Evolutionary conservation across 2,329 filamentous ascomycete species (phyloP), one percentile per base, ranked within the genome.

Genomic region (Scortechinia acanthostroma): DNA sequence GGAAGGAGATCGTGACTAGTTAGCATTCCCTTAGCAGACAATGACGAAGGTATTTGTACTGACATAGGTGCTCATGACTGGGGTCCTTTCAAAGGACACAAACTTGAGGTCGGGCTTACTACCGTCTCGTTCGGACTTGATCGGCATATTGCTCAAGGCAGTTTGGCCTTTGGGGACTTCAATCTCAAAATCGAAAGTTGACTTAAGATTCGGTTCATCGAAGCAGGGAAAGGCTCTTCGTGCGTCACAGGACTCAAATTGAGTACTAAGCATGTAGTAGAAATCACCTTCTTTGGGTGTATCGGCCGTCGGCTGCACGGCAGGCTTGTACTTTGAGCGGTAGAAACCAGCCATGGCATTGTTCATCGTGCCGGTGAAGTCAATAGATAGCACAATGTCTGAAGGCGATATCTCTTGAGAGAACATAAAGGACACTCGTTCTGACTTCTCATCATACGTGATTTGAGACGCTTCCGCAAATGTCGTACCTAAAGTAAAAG

Each of bases 191-290:
- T 96, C 91, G 58, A 96, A 97, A 2, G 90, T 91, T 10, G 93
- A 89, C 69, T 98, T 98, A 51, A 97, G 76, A 58, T 95, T 95
- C 35, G 93, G 93, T 69, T 98, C 93, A 59, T 98, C 93, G 58
- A 97, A 97, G 70, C 93, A 98, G 42, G 93, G 93, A 68, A 98
- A 96, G 5, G 93, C 91, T 53, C 91, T 78, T 52, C 93, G 85
- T 49, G 93, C 93, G 66, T 98, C 93, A 58, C 90, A 95, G 42
- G 91, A 86, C 71, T 98, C 93, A 59, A 98, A 98, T 62, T 98
- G 93, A 43, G 93, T 98, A 70, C 88, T 95, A 64, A 95, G 73
- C 87, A 91, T 91, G 59, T 77, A 77, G 62, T 80, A 77, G 59
- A 73, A 78, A 55, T 81, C 73, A 42, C 74, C 73, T 51, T 83